These are phyloP conservation scores for Neurospora hispaniola DNA, from an alignment of 495 filamentous ascomycete species.

Conservation along the genomic window DNA sequence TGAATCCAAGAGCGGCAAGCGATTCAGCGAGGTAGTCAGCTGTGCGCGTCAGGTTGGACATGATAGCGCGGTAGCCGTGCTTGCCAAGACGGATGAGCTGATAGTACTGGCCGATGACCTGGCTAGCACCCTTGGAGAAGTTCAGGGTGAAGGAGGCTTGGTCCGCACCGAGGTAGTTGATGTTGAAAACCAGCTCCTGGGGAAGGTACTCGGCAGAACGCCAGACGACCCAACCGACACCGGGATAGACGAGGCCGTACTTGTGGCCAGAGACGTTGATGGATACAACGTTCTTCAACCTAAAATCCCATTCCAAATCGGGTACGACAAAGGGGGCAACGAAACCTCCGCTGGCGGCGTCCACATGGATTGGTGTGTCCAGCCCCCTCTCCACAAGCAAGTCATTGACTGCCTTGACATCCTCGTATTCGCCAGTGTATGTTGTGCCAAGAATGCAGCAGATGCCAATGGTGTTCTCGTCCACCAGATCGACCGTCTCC, in stretches of 20 bases:
- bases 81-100: constrained; percentile 88
- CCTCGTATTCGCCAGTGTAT: constrained; percentile 94
- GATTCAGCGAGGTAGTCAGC: constrained; percentile 66
- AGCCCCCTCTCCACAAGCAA: constrained; percentile 58
- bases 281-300: constrained; percentile 72
- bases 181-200: constrained; percentile 90
- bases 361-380: constrained; percentile 79
- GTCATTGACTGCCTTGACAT: constrained; percentile 82
- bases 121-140: constrained; percentile 85
- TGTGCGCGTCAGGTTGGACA: constrained; percentile 75
- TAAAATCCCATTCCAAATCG: constrained; percentile 76
- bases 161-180: constrained; percentile 91
- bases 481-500: constrained; percentile 70
- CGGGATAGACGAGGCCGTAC: constrained; percentile 69
- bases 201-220: constrained; percentile 72
- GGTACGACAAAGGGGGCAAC: constrained; percentile 83
- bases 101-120: constrained; percentile 94
- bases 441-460: constrained; percentile 83
- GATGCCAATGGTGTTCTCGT: constrained; percentile 94
- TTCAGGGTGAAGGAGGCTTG: constrained; percentile 97
- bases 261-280: constrained; percentile 94
- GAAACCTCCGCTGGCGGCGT: constrained; percentile 84
- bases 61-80: constrained; percentile 75
- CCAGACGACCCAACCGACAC: constrained; percentile 91
- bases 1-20: constrained; percentile 63